A percentile compares a stretch with the other conserved stretches of the same genome.
Conservation (phyloP, 768 basidiomycete genomes). For the Trametes maxima region DNA sequence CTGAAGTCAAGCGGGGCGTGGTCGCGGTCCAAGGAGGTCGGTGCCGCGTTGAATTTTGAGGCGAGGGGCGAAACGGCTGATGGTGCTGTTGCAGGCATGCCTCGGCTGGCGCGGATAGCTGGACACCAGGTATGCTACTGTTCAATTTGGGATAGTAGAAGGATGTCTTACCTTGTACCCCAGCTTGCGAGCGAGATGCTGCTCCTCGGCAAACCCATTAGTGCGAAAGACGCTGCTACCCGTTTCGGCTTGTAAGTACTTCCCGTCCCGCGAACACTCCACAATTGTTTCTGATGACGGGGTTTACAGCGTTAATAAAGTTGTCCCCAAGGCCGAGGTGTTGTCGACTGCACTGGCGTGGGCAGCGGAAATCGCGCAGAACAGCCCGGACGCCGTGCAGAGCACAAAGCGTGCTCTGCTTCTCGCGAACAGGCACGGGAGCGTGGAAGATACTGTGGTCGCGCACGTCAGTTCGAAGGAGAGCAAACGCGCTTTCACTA, state of each 20-base stretch:
- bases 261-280: background rate
- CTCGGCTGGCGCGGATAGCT: conserved; percentile 61
- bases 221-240: conserved; percentile 64
- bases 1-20: conserved; percentile 80
- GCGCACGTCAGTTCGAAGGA: conserved; percentile 48
- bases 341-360: conserved; percentile 61
- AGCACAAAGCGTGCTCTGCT: conserved; percentile 73
- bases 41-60: conserved; percentile 10
- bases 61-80: background rate
- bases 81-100: conserved; percentile 48
- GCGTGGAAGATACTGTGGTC: conserved; percentile 51
- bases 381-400: conserved; percentile 82
- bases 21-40: conserved; percentile 68
- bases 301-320: conserved; percentile 61
- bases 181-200: conserved; percentile 79
- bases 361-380: conserved; percentile 59
- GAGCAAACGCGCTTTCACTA: conserved; percentile 56
- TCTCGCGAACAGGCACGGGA: conserved; percentile 50
- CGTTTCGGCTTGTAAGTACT: conserved; percentile 72
- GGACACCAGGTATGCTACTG: conserved; percentile 71
- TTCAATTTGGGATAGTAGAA: conserved; percentile 1
- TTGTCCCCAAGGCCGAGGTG: conserved; percentile 60
- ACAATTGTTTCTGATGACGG: background rate
- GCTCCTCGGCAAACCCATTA: conserved; percentile 68
- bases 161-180: background rate